phyloP scores from a whole-genome alignment of 2,329 filamentous ascomycete species.

The Monosporascus sp. region DNA sequence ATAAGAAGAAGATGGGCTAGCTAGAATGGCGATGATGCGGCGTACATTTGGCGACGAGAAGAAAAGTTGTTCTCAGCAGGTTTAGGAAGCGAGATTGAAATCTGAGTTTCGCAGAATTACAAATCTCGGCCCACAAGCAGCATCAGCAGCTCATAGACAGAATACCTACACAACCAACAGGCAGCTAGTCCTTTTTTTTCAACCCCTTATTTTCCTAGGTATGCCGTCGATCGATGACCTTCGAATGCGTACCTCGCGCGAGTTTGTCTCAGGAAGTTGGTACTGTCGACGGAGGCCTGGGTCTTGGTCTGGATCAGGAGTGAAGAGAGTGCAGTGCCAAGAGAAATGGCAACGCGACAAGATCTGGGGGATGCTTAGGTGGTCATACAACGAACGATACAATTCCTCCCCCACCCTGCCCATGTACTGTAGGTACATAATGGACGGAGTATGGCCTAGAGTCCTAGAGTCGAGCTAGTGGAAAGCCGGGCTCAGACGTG shows the following conservation, averaged over 20 bases:
- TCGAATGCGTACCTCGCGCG: too few relatives aligned
- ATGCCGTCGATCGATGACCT: too few relatives aligned
- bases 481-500: too few relatives aligned
- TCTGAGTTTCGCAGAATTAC: neutral
- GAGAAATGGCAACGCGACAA: neutral
- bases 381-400: neutral
- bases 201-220: too few relatives aligned
- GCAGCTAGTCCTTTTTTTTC: too few relatives aligned
- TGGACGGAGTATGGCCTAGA: neutral
- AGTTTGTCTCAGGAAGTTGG: neutral
- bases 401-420: neutral
- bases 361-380: neutral
- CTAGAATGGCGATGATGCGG: neutral
- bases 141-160: neutral
- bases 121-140: neutral
- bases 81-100: neutral
- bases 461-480: neutral
- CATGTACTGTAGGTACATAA: neutral
- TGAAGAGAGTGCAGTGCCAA: slow-evolving; percentile 1
- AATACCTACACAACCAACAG: neutral
- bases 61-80: neutral
- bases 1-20: neutral
- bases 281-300: neutral
- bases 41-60: neutral
- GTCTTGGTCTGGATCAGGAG: neutral